A percentile compares a stretch with the other conserved stretches of the same genome.
phyloP scores from a whole-genome alignment of 2,329 filamentous ascomycete species.

The Cladosporium austrohemisphaericum region DNA sequence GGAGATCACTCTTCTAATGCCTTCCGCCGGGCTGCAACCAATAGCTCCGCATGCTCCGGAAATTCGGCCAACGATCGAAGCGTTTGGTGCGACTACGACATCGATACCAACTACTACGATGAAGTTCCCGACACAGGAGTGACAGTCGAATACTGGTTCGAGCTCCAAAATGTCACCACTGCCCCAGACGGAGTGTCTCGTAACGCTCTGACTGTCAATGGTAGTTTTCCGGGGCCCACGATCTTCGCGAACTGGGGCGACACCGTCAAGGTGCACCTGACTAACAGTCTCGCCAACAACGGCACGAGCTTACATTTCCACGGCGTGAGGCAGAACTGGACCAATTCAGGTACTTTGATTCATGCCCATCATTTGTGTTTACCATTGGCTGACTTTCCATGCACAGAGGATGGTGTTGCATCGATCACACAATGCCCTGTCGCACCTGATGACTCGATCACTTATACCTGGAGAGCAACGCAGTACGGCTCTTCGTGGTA shows the following conservation, averaged over 20 bases:
- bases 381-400: too few relatives aligned
- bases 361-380: too few relatives aligned
- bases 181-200: conserved; percentile 45
- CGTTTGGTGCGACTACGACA: conserved; percentile 34
- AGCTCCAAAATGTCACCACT: conserved; percentile 41
- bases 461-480: conserved; percentile 37
- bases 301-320: conserved; percentile 54
- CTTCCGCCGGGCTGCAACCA: neutral
- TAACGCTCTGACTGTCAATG: conserved; percentile 42
- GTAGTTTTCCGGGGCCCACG: conserved; percentile 45
- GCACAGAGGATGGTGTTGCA: conserved; percentile 43
- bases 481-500: conserved; percentile 39
- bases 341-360: too few relatives aligned
- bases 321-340: conserved; percentile 49
- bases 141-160: conserved; percentile 42
- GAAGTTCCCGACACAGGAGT: conserved; percentile 35
- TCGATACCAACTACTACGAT: conserved; percentile 35
- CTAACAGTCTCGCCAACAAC: conserved; percentile 39
- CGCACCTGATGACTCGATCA: conserved; percentile 50
- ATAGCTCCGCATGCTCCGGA: conserved; percentile 23
- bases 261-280: conserved; percentile 31
- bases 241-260: conserved; percentile 42
- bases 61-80: conserved; percentile 31
- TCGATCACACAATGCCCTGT: conserved; percentile 64
- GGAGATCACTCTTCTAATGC: neutral